phyloP scores from a whole-genome alignment of 1,139 yeast genomes.

The Hemisphaericaspora xylanilytica region DNA sequence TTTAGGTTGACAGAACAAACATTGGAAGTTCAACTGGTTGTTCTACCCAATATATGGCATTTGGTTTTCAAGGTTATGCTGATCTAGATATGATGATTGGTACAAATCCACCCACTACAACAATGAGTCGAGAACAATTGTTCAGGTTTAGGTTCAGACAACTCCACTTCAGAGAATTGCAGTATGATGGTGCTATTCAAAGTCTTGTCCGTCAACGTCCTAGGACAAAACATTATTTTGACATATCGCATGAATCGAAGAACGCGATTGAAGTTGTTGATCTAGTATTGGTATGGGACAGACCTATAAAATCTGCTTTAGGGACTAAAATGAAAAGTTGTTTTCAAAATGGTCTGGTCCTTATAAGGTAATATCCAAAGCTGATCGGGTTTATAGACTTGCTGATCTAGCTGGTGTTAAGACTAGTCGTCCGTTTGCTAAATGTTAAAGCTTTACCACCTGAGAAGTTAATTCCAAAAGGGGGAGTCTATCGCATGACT shows the following conservation, averaged over 20 bases:
- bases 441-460: no score
- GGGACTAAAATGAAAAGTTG: no score
- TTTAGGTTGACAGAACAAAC: not conserved
- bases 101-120: not conserved
- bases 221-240: not conserved
- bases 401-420: no score
- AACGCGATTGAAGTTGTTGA: not conserved
- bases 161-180: not conserved
- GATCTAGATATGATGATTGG: not conserved
- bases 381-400: no score
- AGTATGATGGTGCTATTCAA: not conserved
- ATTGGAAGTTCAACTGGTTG: not conserved
- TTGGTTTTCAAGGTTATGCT: slow-evolving; percentile 2
- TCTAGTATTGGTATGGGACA: slow-evolving; percentile 4
- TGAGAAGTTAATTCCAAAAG: no score
- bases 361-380: no score
- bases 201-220: not conserved
- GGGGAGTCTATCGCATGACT: no score
- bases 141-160: not conserved
- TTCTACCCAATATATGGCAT: not conserved
- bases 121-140: not conserved
- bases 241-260: not conserved
- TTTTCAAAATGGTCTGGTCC: no score
- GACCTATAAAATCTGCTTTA: no score
- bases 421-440: no score